phyloP scores from a whole-genome alignment of 306 rosid species.

The Gillenia trifoliata region DNA sequence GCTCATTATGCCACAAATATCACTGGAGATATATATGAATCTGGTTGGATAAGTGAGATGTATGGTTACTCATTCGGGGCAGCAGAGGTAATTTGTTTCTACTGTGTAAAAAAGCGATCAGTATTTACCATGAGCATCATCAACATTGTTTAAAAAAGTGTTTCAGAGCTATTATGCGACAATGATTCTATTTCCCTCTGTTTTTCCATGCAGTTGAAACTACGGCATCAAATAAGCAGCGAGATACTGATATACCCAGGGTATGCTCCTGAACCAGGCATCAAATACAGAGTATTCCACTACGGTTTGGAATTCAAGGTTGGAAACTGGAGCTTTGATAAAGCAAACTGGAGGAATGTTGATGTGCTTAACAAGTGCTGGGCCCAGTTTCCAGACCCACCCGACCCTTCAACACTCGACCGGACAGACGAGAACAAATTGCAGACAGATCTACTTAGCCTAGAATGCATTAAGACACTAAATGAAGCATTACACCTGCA shows the following conservation, averaged over 20 bases:
- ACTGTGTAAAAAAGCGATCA: background rate
- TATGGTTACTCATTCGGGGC: conserved; percentile 98
- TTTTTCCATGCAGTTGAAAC: conserved; percentile 58
- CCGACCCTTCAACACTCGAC: conserved; percentile 52
- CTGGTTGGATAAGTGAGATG: conserved; percentile 99
- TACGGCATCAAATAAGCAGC: conserved; percentile 52
- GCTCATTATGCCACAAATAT: conserved; percentile 92
- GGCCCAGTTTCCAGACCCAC: conserved; percentile 85
- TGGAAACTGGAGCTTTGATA: conserved; percentile 98
- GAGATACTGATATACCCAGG: conserved; percentile 89
- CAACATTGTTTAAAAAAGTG: too few species aligned
- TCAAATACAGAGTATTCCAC: conserved; percentile 86
- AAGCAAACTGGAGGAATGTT: conserved; percentile 72
- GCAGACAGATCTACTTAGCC: conserved; percentile 72
- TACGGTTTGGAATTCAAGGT: conserved; percentile 77
- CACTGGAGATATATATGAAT: conserved; percentile 83
- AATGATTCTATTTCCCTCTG: background rate
- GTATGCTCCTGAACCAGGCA: conserved; percentile 63
- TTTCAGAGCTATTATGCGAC: conserved; percentile 4
- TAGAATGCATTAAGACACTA: conserved; percentile 70
- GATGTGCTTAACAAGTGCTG: conserved; percentile 79
- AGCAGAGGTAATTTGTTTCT: conserved; percentile 71
- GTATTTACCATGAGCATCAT: background rate
- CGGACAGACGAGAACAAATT: conserved; percentile 25
- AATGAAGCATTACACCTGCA: conserved; percentile 75